Conservation (phyloP, 306 rosid genomes). For the Cicer pinnatifidum region DNA sequence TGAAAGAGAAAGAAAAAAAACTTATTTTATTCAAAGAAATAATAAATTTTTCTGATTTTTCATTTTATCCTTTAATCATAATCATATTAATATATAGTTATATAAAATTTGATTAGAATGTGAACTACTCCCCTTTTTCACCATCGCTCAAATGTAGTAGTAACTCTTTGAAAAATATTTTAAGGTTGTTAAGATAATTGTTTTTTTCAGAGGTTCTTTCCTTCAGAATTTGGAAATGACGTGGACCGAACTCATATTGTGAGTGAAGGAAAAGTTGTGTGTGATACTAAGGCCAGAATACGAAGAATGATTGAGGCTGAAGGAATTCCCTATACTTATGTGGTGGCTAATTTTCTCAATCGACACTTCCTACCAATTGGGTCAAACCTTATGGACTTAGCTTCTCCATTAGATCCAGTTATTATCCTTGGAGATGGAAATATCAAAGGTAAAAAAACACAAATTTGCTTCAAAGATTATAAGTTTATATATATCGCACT, state of each 20-base stretch:
- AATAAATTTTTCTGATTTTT: too few relatives aligned
- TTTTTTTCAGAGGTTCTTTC: constrained; percentile 50
- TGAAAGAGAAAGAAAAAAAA: too few relatives aligned
- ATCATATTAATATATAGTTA: too few relatives aligned
- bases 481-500: neutral
- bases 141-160: too few relatives aligned
- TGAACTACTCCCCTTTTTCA: too few relatives aligned
- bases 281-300: constrained; percentile 33
- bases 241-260: constrained; percentile 40
- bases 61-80: too few relatives aligned
- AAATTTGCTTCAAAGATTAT: neutral
- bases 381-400: constrained; percentile 13
- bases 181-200: too few relatives aligned
- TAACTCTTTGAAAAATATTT: too few relatives aligned
- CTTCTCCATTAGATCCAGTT: constrained; percentile 45
- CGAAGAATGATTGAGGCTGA: constrained; percentile 49
- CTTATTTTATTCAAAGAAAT: too few relatives aligned
- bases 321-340: constrained; percentile 51
- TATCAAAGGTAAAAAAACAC: constrained; percentile 43
- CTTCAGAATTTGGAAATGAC: constrained; percentile 53
- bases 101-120: too few relatives aligned
- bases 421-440: constrained; percentile 53
- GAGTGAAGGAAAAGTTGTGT: constrained; percentile 40
- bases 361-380: constrained; percentile 36
- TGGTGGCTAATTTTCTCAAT: constrained; percentile 42